phyloP scores from a whole-genome alignment of 1,284 basidiomycete species.

The Leccinum huronense region DNA sequence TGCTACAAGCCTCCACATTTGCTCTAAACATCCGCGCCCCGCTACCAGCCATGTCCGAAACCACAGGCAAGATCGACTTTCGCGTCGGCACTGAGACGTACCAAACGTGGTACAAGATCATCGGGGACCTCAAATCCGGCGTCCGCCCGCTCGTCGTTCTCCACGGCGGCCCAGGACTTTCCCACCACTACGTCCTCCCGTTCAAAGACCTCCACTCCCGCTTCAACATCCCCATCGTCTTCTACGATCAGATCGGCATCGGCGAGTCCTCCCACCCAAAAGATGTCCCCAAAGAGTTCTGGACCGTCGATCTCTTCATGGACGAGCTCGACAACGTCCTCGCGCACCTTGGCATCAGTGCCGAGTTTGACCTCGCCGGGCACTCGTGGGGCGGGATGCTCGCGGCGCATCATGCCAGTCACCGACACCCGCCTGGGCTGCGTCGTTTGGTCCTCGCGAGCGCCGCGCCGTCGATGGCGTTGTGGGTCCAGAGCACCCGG shows the following conservation, averaged over 20 bases:
- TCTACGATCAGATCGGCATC: slow-evolving; percentile 52
- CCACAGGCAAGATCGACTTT: slow-evolving; percentile 18
- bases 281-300: slow-evolving; percentile 38
- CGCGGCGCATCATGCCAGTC: slow-evolving; percentile 36
- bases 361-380: slow-evolving; percentile 44
- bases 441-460: slow-evolving; percentile 32
- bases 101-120: slow-evolving; percentile 30
- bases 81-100: slow-evolving; percentile 11
- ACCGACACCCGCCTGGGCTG: slow-evolving; percentile 45
- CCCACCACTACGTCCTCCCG: slow-evolving; percentile 44
- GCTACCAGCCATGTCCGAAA: slow-evolving; percentile 18
- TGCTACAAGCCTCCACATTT: not conserved
- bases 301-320: slow-evolving; percentile 49
- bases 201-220: slow-evolving; percentile 37
- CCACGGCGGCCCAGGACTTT: slow-evolving; percentile 46
- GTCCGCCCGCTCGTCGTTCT: slow-evolving; percentile 39
- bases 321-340: slow-evolving; percentile 50
- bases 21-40: not conserved
- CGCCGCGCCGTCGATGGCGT: slow-evolving; percentile 1
- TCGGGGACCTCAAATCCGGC: slow-evolving; percentile 17
- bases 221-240: slow-evolving; percentile 41
- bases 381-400: slow-evolving; percentile 57
- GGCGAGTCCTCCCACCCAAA: slow-evolving; percentile 46
- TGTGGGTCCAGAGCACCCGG: slow-evolving; percentile 2
- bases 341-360: slow-evolving; percentile 37